phyloP scores from a whole-genome alignment of 352 stramenopile genomes.

The Saprolegnia diclina region DNA sequence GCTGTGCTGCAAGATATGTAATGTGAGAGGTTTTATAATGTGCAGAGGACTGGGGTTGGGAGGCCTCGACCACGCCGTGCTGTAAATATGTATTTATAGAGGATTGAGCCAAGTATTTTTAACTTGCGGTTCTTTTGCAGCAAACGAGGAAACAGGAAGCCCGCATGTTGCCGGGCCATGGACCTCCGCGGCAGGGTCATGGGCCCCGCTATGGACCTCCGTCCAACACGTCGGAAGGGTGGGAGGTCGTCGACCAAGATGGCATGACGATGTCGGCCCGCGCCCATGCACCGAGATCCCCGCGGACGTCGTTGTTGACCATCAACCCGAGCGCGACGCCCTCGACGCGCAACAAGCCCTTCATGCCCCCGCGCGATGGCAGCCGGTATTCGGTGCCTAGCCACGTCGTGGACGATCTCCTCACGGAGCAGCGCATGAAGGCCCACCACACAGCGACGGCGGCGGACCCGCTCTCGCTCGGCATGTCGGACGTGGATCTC shows the following conservation, averaged over 20 bases:
- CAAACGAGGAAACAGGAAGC: background rate
- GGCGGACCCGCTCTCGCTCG: background rate
- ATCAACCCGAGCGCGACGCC: constrained; percentile 18
- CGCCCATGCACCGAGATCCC: background rate
- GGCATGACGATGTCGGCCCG: background rate
- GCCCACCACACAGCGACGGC: background rate
- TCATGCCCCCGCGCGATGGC: background rate
- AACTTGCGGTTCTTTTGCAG: constrained; percentile 15
- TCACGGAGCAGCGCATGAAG: constrained; percentile 22
- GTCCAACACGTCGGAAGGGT: constrained; percentile 27
- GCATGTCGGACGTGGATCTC: constrained; percentile 7
- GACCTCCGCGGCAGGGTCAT: constrained; percentile 1
- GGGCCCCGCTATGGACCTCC: constrained; percentile 16
- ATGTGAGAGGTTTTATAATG: constrained; percentile 11
- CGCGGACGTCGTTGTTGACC: constrained; percentile 6
- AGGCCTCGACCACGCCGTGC: background rate
- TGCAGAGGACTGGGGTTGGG: background rate
- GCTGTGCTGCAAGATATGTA: background rate
- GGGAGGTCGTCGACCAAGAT: constrained; percentile 25
- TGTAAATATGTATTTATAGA: constrained; percentile 2
- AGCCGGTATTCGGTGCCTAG: constrained; percentile 6
- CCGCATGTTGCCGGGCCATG: constrained; percentile 2
- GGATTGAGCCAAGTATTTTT: background rate
- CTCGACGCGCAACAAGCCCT: constrained; percentile 13
- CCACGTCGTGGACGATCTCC: constrained; percentile 21